Percentiles rank a stretch among this genome's conserved stretches.
Conservation (phyloP, 495 filamentous ascomycete species). For the Podospora australis region DNA sequence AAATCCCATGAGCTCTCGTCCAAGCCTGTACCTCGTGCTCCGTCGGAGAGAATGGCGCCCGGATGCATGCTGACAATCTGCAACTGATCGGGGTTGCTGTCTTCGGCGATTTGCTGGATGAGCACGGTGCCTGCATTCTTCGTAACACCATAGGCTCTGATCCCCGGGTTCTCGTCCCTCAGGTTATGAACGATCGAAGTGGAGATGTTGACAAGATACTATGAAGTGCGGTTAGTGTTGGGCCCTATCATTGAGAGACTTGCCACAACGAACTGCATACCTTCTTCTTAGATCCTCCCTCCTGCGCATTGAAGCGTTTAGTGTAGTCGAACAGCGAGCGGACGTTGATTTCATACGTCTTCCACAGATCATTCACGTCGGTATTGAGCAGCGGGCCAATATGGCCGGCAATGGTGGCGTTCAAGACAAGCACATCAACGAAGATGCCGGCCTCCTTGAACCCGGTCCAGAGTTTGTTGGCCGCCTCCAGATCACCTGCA, state of each 20-base stretch:
- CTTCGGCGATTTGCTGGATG: conserved; percentile 32
- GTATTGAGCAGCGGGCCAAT: conserved; percentile 4
- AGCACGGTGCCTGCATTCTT: conserved; percentile 35
- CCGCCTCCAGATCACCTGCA: conserved; percentile 13
- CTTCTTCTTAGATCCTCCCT: conserved; percentile 1
- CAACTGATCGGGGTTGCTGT: conserved; percentile 23
- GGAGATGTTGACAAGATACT: conserved; percentile 35
- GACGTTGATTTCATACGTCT: conserved; percentile 27
- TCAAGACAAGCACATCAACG: conserved; percentile 38
- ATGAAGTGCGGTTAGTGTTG: neutral
- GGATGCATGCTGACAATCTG: conserved; percentile 43
- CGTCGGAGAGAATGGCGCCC: conserved; percentile 30
- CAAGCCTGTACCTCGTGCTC: conserved; percentile 11
- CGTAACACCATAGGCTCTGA: conserved; percentile 27
- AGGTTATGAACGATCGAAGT: conserved; percentile 23
- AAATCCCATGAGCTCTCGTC: no score
- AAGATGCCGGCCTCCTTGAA: conserved; percentile 22
- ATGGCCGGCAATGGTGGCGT: conserved; percentile 19
- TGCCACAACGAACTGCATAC: no score
- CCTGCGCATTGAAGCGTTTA: conserved; percentile 28
- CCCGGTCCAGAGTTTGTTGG: conserved; percentile 28
- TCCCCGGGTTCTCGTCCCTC: neutral
- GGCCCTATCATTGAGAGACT: neutral
- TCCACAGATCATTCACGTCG: conserved; percentile 23
- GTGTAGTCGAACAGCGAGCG: conserved; percentile 29